These are phyloP conservation scores for Mycena rebaudengoi DNA, from an alignment of 768 basidiomycete species.

Conservation along the genomic window DNA sequence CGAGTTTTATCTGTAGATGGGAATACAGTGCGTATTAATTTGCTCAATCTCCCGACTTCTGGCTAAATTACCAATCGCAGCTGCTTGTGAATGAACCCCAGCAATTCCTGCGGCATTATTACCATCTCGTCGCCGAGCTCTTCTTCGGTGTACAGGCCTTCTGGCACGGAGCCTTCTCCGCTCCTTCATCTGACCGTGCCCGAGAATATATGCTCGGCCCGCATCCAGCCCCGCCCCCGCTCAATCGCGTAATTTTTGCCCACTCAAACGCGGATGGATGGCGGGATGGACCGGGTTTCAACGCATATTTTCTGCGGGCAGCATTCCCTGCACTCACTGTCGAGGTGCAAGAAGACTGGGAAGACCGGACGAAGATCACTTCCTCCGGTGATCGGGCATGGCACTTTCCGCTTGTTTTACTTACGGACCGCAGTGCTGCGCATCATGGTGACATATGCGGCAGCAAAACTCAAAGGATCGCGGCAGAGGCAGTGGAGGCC, in stretches of 20 bases:
- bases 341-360: conserved; percentile 77
- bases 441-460: conserved; percentile 73
- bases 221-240: conserved; percentile 52
- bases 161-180: conserved; percentile 65
- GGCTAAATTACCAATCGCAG: conserved; percentile 35
- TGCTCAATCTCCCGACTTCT: background rate
- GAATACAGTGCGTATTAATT: conserved; percentile 62
- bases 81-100: conserved; percentile 71
- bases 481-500: conserved; percentile 69
- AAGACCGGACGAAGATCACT: conserved; percentile 59
- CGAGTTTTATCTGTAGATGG: conserved; percentile 75
- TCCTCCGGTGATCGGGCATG: conserved; percentile 55
- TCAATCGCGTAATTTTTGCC: conserved; percentile 77
- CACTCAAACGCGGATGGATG: conserved; percentile 66
- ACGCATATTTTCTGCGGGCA: conserved; percentile 77
- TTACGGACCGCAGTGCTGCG: conserved; percentile 79
- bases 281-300: conserved; percentile 84
- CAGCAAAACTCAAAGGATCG: conserved; percentile 70
- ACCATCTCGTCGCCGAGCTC: conserved; percentile 87
- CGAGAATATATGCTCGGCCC: conserved; percentile 21
- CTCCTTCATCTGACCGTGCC: conserved; percentile 28
- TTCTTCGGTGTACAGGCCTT: conserved; percentile 80
- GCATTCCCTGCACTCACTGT: conserved; percentile 76
- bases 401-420: conserved; percentile 74
- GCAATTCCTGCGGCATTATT: conserved; percentile 87